These are phyloP conservation scores for Plasmodium falciparum DNA, from an alignment of 169 alveolate species.

Conservation along the genomic window DNA sequence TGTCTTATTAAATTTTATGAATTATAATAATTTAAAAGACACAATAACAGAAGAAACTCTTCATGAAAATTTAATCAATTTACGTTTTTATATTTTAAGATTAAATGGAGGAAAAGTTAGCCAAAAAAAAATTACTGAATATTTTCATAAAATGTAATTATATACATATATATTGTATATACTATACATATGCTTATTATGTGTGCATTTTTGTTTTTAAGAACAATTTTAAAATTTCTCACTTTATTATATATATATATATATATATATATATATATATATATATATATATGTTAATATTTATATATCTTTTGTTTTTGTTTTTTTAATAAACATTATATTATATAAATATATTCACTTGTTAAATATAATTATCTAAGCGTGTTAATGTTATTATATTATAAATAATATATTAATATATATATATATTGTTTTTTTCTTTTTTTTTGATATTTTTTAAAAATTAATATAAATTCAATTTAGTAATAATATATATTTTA, in stretches of 20 bases:
- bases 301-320: background rate
- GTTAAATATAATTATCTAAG: background rate
- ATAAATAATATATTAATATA: background rate
- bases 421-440: background rate
- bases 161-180: too few species aligned
- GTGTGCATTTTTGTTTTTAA: too few species aligned
- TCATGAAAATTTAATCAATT: conserved; percentile 51
- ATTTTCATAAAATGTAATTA: conserved; percentile 49
- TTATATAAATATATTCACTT: too few species aligned
- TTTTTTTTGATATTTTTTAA: background rate
- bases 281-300: background rate
- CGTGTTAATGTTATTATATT: background rate
- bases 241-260: background rate
- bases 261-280: conserved; percentile 5
- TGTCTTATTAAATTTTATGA: conserved; percentile 49
- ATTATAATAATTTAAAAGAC: conserved; percentile 57
- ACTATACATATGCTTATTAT: too few species aligned
- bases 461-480: conserved; percentile 58
- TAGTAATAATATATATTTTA: conserved; percentile 84
- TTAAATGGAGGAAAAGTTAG: conserved; percentile 58
- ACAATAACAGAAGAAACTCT: conserved; percentile 45
- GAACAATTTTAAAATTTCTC: background rate
- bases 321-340: too few species aligned
- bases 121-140: conserved; percentile 71
- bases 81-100: conserved; percentile 59